These are phyloP conservation scores for Linnemannia exigua DNA, from an alignment of 192 early-diverging fungal species.

Conservation along the genomic window DNA sequence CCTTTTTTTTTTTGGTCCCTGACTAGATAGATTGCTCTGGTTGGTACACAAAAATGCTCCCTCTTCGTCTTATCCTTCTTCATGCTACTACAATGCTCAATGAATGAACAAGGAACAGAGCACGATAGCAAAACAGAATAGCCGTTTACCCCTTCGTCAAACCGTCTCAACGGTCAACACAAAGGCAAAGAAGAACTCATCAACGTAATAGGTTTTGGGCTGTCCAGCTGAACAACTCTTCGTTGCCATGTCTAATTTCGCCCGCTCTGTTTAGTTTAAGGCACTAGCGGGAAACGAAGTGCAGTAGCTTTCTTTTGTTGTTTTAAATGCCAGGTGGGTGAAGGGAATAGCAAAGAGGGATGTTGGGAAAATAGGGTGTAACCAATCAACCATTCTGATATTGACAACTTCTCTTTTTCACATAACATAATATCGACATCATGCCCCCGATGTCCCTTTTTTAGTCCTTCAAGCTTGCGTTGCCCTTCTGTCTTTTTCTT, in stretches of 20 bases:
- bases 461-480: background rate
- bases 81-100: background rate
- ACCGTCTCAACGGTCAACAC: background rate
- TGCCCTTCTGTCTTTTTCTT: background rate
- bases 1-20: background rate
- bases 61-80: background rate
- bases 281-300: conserved; percentile 7
- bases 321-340: background rate
- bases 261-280: background rate
- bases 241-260: background rate
- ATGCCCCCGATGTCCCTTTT: background rate
- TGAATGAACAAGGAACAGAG: background rate
- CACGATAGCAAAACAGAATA: conserved; percentile 3
- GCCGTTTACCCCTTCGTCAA: background rate
- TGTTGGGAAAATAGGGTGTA: background rate
- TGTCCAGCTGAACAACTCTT: background rate
- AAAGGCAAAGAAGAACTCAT: background rate
- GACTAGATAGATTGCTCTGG: conserved; percentile 4
- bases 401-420: background rate
- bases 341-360: too few relatives aligned
- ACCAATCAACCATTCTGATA: background rate
- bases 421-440: background rate
- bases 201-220: background rate
- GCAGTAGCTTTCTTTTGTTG: background rate
- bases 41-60: background rate